Evolutionary conservation across 352 stramenopile genomes (phyloP).

Genomic region (Aphanomyces stellatus): DNA sequence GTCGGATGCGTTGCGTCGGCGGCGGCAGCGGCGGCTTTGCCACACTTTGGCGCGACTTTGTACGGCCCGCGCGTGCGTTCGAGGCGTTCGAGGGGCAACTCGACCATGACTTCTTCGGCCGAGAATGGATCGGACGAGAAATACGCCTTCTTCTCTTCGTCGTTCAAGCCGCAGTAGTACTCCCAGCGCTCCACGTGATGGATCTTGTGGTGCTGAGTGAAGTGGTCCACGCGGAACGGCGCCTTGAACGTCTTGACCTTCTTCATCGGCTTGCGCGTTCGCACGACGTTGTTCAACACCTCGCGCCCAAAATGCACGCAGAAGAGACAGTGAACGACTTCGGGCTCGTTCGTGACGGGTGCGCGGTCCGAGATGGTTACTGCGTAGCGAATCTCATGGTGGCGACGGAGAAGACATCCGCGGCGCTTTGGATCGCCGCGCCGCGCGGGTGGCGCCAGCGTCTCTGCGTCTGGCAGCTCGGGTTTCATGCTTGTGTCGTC

Average conservation of each 20-base stretch:
- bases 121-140: neutral
- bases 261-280: constrained; percentile 9
- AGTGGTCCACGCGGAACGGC: constrained; percentile 14
- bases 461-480: too few species aligned
- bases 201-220: constrained; percentile 10
- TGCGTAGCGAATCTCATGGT: constrained; percentile 12
- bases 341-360: constrained; percentile 1
- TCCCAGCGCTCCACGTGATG: constrained; percentile 14
- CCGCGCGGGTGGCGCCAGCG: too few species aligned
- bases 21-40: too few species aligned
- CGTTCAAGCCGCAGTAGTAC: neutral
- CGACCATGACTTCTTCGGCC: neutral
- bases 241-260: constrained; percentile 16
- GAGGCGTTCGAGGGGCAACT: neutral
- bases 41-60: neutral
- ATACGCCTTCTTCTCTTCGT: constrained; percentile 7
- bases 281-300: neutral
- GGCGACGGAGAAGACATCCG: neutral
- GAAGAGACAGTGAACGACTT: constrained; percentile 8
- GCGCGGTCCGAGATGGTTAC: neutral
- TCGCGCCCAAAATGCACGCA: constrained; percentile 18
- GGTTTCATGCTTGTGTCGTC: too few species aligned
- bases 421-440: neutral
- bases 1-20: neutral
- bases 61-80: neutral